These are phyloP conservation scores for Camelina sativa DNA, from an alignment of 345 rosid genomes.

Conservation along the genomic window DNA sequence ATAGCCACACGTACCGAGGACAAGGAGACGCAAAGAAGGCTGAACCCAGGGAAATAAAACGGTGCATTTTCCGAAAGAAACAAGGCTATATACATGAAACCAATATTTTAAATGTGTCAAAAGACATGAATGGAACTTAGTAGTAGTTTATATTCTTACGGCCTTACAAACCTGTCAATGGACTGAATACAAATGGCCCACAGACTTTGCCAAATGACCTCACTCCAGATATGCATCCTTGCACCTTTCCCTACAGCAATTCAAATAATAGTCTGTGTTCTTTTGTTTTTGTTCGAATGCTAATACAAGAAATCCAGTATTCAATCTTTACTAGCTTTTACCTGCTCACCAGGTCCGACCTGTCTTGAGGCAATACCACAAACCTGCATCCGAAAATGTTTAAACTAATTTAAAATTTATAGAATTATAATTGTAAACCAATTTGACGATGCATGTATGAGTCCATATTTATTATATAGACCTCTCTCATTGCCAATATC, in stretches of 20 bases:
- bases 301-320: not conserved
- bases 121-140: not conserved
- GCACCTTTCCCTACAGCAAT: conserved; percentile 75
- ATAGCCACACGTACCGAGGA: conserved; percentile 51
- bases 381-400: conserved; percentile 30
- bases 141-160: not conserved
- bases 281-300: not conserved
- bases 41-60: conserved; percentile 86
- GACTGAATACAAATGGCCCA: conserved; percentile 82
- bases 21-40: conserved; percentile 65
- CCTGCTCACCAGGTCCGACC: conserved; percentile 80
- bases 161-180: conserved; percentile 66
- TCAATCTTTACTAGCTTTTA: conserved; percentile 20
- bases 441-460: not conserved
- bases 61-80: conserved; percentile 83
- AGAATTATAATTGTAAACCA: not conserved
- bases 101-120: not conserved
- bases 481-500: too few species aligned
- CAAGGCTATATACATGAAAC: conserved; percentile 54
- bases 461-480: too few species aligned
- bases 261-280: conserved; percentile 10
- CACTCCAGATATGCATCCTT: conserved; percentile 86
- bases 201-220: conserved; percentile 67
- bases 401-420: not conserved
- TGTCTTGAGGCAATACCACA: conserved; percentile 88